Evolutionary conservation across 1,284 basidiomycete species (phyloP).

Genomic region (Bondarzewia mesenterica): DNA sequence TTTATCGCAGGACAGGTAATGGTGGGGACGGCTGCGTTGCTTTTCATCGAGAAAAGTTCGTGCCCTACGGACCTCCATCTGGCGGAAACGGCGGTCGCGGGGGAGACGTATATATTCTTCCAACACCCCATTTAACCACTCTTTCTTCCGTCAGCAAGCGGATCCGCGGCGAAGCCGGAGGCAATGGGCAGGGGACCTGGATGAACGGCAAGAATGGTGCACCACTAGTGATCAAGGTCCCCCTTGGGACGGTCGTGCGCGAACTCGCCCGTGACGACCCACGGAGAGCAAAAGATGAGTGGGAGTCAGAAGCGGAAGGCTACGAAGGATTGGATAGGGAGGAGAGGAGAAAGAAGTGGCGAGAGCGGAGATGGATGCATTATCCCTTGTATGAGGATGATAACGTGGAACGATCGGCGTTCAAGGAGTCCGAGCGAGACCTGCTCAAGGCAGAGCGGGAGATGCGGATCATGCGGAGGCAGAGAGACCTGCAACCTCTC

Average conservation of each 20-base stretch:
- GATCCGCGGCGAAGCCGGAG: slow-evolving; percentile 61
- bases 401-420: slow-evolving; percentile 59
- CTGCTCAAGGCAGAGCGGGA: slow-evolving; percentile 61
- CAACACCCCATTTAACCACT: slow-evolving; percentile 68
- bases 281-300: slow-evolving; percentile 50
- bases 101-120: slow-evolving; percentile 78
- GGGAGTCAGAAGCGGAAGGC: slow-evolving; percentile 61
- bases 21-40: slow-evolving; percentile 82
- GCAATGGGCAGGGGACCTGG: slow-evolving; percentile 75
- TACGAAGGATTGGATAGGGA: slow-evolving; percentile 38
- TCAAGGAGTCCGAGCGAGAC: slow-evolving; percentile 65
- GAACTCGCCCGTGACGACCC: slow-evolving; percentile 63
- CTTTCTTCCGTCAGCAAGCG: slow-evolving; percentile 67
- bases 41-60: slow-evolving; percentile 76
- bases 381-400: slow-evolving; percentile 63
- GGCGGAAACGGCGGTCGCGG: slow-evolving; percentile 88
- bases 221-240: slow-evolving; percentile 74
- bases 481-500: slow-evolving; percentile 37
- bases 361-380: slow-evolving; percentile 70
- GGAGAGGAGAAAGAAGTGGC: slow-evolving; percentile 48
- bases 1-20: slow-evolving; percentile 41
- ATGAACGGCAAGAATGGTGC: slow-evolving; percentile 70
- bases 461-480: slow-evolving; percentile 36
- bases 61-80: slow-evolving; percentile 75
- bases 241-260: slow-evolving; percentile 81